Base-by-base conservation (phyloP, 192 early-diverging fungal species). In the Backusella sp. region DNA sequence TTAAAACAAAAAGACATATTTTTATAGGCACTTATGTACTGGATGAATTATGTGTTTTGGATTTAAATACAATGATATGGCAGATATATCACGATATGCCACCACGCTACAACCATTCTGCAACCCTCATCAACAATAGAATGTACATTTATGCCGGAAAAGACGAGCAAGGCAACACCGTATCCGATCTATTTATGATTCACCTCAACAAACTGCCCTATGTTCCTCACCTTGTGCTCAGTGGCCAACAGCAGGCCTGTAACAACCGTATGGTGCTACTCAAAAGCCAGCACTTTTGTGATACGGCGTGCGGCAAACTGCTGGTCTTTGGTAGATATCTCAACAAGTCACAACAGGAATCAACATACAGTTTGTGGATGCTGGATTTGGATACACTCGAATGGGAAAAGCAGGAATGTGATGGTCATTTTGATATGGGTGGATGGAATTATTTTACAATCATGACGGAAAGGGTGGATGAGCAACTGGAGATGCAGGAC, bases 81-180 rank as follows among this genome's bases (percentile, higher is more conserved):
- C 79, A 79, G 30, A 73, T 79, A 19, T 82, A 84, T 30, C 72
- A 84, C 49, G 72, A 73, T 0, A 82, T 89, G 28, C 85, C 86
- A 19, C 84, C 82, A 26, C 79, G 90, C 5, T 84, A 88, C 41
- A 84, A 85, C 65, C 90, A 91, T 75, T 90, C 86, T 2, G 84
- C 87, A 9, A 85, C 81, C 11, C 66, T 91, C 9, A 84, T 89
- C 36, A 81, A 76, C 8, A 71, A 79, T n/a, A 87, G 87, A 39
- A 79, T 91, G 23, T 91, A 90, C 76, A 85, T 91, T 9, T 91
- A 87, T 56, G 90, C 85, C 35, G 90, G 90, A 8, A 84, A 89
- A 67, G 85, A 88, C 21, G 85, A 85, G 32, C 75, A 79, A 3
- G 84, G 86, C 23, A 86, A 83, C 23, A 86, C 86, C 0, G 83